Percentiles rank a stretch among this genome's conserved stretches.
Evolutionary conservation across 805 yeast species (phyloP).

Genomic region (Saccharomyces jurei): DNA sequence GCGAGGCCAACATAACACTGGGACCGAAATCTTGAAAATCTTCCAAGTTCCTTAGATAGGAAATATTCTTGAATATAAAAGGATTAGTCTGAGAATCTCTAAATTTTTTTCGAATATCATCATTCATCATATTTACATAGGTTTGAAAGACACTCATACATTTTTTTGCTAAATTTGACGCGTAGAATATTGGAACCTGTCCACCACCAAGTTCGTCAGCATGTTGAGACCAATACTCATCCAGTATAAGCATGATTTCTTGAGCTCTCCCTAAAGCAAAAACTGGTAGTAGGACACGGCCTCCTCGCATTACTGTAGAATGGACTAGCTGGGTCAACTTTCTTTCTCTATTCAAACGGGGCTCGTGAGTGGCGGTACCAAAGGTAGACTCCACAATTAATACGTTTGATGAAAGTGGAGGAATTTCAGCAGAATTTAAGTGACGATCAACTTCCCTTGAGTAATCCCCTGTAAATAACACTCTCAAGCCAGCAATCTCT

Average conservation of each 20-base stretch:
- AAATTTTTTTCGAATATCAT: conserved; percentile 65
- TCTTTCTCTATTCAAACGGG: conserved; percentile 75
- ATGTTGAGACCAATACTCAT: conserved; percentile 88
- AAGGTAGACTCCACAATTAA: conserved; percentile 92
- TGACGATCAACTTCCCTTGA: conserved; percentile 95
- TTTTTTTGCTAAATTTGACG: conserved; percentile 86
- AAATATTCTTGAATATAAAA: conserved; percentile 78
- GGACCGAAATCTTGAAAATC: conserved; percentile 90
- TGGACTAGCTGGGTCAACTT: conserved; percentile 77
- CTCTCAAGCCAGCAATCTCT: conserved; percentile 86
- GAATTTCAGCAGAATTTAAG: conserved; percentile 89
- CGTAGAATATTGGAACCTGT: conserved; percentile 76
- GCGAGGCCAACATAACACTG: conserved; percentile 91
- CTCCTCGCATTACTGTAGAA: conserved; percentile 77
- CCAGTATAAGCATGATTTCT: conserved; percentile 79
- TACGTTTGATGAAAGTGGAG: conserved; percentile 78
- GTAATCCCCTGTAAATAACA: conserved; percentile 92
- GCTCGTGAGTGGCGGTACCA: conserved; percentile 96
- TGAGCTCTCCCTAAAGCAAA: conserved; percentile 97
- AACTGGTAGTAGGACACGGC: conserved; percentile 85
- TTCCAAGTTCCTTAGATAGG: conserved; percentile 70
- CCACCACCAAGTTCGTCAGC: conserved; percentile 58
- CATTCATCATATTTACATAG: conserved; percentile 95
- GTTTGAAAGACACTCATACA: conserved; percentile 98
- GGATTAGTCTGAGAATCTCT: conserved; percentile 81